Conservation (phyloP, 2,329 filamentous ascomycete genomes). For the Colletotrichum camelliae region DNA sequence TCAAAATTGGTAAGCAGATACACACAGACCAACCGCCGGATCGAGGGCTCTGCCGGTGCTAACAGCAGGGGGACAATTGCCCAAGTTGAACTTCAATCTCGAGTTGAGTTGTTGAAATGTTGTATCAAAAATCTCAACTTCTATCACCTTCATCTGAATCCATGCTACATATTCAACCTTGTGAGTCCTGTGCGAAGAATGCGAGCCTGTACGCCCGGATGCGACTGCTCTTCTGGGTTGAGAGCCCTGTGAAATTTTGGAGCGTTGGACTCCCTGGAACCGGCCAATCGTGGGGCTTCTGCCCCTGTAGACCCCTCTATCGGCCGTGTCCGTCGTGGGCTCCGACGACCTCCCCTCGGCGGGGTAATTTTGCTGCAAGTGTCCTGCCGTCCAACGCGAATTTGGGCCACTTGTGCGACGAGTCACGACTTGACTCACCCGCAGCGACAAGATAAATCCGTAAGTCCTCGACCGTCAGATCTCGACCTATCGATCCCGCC, state of each 20-base stretch:
- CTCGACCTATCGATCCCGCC: not conserved
- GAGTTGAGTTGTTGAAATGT: rapidly evolving
- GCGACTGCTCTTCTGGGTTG: conserved; percentile 3
- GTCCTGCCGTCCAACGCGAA: not conserved
- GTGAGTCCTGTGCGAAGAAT: not conserved
- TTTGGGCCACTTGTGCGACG: conserved; percentile 7
- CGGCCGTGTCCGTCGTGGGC: conserved; percentile 7
- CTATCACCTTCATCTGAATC: not conserved
- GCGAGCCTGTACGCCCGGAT: not conserved
- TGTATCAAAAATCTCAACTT: not conserved
- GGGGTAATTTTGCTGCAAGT: conserved; percentile 21
- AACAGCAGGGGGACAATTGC: not conserved
- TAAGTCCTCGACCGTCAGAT: not conserved
- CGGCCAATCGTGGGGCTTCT: conserved; percentile 9
- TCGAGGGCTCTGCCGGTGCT: not conserved
- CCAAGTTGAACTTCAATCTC: not conserved
- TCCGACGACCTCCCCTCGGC: conserved; percentile 22
- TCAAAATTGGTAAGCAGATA: conserved; percentile 21
- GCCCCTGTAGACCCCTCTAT: conserved; percentile 19
- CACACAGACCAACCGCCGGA: conserved; percentile 8
- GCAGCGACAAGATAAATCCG: not conserved
- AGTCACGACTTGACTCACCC: conserved; percentile 17
- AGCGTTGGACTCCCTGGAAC: not conserved
- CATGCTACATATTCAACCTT: not conserved
- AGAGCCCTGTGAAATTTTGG: conserved; percentile 12